Base-by-base conservation (phyloP, 768 basidiomycete genomes). In the Collybiopsis luxurians region DNA sequence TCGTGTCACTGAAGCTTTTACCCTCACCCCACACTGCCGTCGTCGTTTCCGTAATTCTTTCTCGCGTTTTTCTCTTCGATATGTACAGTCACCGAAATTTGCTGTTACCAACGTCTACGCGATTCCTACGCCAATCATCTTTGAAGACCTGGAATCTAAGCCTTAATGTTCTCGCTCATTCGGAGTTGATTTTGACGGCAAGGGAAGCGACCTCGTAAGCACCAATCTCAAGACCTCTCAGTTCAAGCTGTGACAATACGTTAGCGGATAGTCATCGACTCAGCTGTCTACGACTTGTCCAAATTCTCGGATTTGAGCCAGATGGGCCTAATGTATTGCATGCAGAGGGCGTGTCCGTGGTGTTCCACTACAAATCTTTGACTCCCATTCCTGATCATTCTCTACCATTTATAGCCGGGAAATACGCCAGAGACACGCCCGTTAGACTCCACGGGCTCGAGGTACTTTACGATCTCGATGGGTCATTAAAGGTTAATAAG, bases 361-460 rank as follows among this genome's bases (percentile, higher is more conserved):
- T 53, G 23, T 28, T 23, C 9, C 4, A 30, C 10, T 26, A 9
- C 55, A 36, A 19, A 17, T 17, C 5, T 15, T 40, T 19, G 1
- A 24, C 17, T 53, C 9, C 24, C n/a, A 39, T 51, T 23, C 50
- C n/a, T n/a, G 24, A 44, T 13, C 21, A 39, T 5, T n/a, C 17
- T 7, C 50, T 43, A n/a, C n/a, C 19, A 15, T 40, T 78, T 9
- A 19, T 49, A 76, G 91, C 89, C 53, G 87, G 88, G 23, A 75
- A 86, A 67, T 87, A 90, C 60, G 84, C 88, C 0, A 94, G 92
- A 3, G 75, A 89, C 31, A 80, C 81, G 1, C 95, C 95, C 79
- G 95, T 89, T 59, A 86, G 89, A 9, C 80, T 95, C 50, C 94
- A 96, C 68, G 81, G 92, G 27, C 82, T 86, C 42, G 92, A 95